Evolutionary conservation across 2,329 filamentous ascomycete genomes (phyloP), one percentile per base, ranked within the genome.

Genomic region (Phialophora expanda): DNA sequence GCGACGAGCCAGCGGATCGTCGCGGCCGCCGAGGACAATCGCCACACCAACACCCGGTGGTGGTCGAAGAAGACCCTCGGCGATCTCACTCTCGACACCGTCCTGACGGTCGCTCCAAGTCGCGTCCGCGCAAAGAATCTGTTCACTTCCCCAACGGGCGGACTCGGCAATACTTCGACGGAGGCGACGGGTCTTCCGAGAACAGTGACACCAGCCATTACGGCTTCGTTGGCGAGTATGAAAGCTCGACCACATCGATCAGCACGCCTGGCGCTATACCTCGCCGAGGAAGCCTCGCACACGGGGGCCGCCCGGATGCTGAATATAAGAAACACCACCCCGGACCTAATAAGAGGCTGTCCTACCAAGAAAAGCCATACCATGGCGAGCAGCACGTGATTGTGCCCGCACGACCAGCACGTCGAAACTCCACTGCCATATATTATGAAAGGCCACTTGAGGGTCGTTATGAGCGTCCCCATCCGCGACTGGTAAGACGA

Each of bases 71-170:
- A 17, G 62, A 69, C 20, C 32, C 38, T 51, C 56, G 58, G 56
- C 56, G 67, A 26, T 69, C 67, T 20, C 63, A 67, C 44, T 69
- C 67, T 55, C 67, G 67, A n/a, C 65, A 55, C 11, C 62, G 67
- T 8, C 41, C 57, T 4, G 62, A 62, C 9, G 30, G 38, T n/a
- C 66, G 65, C n/a, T 57, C 50, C 32, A 69, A 64, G 48, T 69
- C 67, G 53, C 67, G 60, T 6, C 56, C 50, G 22, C 65, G 65
- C 30, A 28, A 61, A 34, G 63, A 61, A 24, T 64, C 65, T 24
- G 61, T 69, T 17, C 62, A 67, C 55, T 66, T 69, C 32, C 67
- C 67, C n/a, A 66, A 66, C 26, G 55, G 53, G 28, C 65, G 59
- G 41, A 66, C 67, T 22, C 59, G 54, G 30, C 56, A 69, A 48